phyloP scores from a whole-genome alignment of 768 basidiomycete species.

The Leucosporidium yakuticum region DNA sequence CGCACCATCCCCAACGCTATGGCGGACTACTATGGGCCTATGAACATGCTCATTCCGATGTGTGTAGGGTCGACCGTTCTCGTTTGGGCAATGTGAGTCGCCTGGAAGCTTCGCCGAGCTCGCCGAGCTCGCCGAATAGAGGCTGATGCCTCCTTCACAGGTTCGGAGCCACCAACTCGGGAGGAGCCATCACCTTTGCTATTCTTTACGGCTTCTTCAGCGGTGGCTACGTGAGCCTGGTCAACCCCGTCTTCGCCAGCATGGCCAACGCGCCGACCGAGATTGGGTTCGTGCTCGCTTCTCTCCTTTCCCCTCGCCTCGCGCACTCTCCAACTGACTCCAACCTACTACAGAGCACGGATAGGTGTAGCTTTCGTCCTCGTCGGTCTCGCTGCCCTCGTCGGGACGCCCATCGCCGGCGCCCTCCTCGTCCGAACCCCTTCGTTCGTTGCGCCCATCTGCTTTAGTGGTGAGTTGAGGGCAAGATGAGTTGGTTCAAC shows the following conservation, averaged over 20 bases:
- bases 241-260: slow-evolving; percentile 18
- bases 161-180: background rate
- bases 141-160: background rate
- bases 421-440: slow-evolving; percentile 8
- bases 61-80: background rate
- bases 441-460: slow-evolving; percentile 13
- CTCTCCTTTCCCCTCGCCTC: background rate
- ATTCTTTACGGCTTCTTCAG: slow-evolving; percentile 39
- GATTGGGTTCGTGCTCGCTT: slow-evolving; percentile 4
- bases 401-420: slow-evolving; percentile 23
- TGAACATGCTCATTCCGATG: background rate
- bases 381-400: slow-evolving; percentile 14
- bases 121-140: background rate
- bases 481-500: background rate
- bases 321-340: background rate
- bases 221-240: slow-evolving; percentile 40
- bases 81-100: background rate
- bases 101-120: background rate
- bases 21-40: background rate
- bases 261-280: slow-evolving; percentile 12
- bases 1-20: slow-evolving; percentile 51
- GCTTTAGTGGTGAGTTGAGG: slow-evolving; percentile 15
- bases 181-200: background rate
- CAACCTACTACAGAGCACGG: background rate
- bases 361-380: slow-evolving; percentile 12